A percentile compares a stretch with the other conserved stretches of the same genome.
Evolutionary conservation across 306 rosid species (phyloP).

Genomic region (Rosa rugosa): DNA sequence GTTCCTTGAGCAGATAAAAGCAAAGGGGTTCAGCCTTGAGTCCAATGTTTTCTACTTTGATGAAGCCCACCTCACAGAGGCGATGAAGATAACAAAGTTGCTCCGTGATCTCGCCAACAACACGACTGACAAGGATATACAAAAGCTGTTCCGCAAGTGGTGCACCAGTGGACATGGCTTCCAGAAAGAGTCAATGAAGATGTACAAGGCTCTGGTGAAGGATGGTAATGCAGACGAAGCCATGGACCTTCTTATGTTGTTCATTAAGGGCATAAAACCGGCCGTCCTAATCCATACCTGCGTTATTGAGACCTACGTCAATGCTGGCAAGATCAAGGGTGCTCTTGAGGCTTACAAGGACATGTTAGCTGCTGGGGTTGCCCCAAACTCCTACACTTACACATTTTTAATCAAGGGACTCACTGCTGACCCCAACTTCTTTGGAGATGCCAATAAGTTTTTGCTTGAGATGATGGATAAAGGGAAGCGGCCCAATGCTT

Average conservation of each 20-base stretch:
- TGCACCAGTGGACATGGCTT: background rate
- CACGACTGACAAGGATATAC: background rate
- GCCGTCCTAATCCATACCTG: slow-evolving; percentile 65
- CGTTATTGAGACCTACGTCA: slow-evolving; percentile 56
- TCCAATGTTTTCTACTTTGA: background rate
- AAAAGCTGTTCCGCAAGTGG: background rate
- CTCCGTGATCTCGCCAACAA: background rate
- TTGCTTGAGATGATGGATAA: slow-evolving; percentile 64
- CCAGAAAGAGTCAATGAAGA: background rate
- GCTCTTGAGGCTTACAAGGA: slow-evolving; percentile 57
- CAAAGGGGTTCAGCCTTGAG: background rate
- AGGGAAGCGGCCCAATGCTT: slow-evolving; percentile 65
- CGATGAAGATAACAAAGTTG: background rate
- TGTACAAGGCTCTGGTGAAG: background rate
- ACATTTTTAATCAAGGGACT: slow-evolving; percentile 57
- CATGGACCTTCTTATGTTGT: slow-evolving; percentile 47
- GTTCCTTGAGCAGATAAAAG: background rate
- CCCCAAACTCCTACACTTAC: slow-evolving; percentile 67
- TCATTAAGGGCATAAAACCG: slow-evolving; percentile 53
- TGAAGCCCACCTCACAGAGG: background rate
- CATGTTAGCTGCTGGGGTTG: slow-evolving; percentile 66
- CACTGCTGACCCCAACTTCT: slow-evolving; percentile 30
- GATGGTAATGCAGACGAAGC: slow-evolving; percentile 35
- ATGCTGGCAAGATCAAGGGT: slow-evolving; percentile 55
- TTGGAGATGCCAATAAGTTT: slow-evolving; percentile 49